Base-by-base conservation (phyloP, 108 stramenopile species). In the Cylindrotheca closterium region DNA sequence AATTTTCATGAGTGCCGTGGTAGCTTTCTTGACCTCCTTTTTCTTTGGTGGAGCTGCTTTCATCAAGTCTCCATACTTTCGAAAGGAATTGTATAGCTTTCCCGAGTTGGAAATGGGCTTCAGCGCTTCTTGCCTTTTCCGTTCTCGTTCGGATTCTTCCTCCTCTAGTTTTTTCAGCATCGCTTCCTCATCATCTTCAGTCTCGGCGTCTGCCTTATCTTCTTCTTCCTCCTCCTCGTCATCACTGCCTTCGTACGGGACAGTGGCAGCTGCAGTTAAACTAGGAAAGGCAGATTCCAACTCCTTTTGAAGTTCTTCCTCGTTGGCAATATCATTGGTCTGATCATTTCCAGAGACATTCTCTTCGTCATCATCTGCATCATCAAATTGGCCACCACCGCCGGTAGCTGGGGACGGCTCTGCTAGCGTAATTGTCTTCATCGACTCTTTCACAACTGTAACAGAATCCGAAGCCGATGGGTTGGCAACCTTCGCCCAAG, bases 201-300 rank as follows among this genome's bases (percentile, higher is more conserved):
- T 45, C 30, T 30, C 29, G 12, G 42, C 33, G 30, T 27, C 52
- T 24, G 8, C 28, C 1, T 53, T 45, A 47, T 58, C 46, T 21
- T 67, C 49, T 18, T 58, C 52, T 23, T 23, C 29, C 54, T 33
- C 58, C 12, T 56, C 53, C 26, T 87, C 86, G 48, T 84, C 80
- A 55, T 85, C 79, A 12, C 65, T 73, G 23, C 79, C 90, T 48
- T 94, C 84, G 52, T 84, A 89, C 2, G 87, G 87, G 26, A 91
- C 84, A 24, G 70, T 62, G 10, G 76, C 62, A 2, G 93, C 75
- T 0, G 86, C 89, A 25, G 76, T 56, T 4, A 94, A 68, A 50
- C 84, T 85, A 7, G 93, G 92, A 68, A 94, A 94, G 28, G 87
- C 93, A 5, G 61, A 70, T 21, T 79, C 59, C 19, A 88, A 68